Evolutionary conservation across 768 basidiomycete genomes (phyloP).

Genomic region (Chalciporus pseudorubinellus): DNA sequence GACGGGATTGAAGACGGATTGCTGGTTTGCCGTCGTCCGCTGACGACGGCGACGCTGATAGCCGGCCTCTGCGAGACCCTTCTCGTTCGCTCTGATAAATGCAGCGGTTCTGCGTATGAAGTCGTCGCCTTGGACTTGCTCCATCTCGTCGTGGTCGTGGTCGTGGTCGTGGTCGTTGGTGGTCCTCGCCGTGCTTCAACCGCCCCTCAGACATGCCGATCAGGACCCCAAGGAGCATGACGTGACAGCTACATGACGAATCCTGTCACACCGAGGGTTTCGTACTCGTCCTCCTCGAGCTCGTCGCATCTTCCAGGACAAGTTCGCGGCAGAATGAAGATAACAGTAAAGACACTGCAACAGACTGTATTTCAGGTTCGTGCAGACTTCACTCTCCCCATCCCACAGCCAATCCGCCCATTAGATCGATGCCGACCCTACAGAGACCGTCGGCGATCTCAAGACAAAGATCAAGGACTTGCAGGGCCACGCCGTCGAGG

Average conservation of each 20-base stretch:
- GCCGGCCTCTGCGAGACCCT: conserved; percentile 65
- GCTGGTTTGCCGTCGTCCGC: conserved; percentile 28
- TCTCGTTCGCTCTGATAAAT: conserved; percentile 73
- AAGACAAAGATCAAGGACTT: conserved; percentile 80
- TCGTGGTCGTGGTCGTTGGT: conserved; percentile 6
- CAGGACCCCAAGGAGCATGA: conserved; percentile 25
- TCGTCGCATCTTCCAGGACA: not conserved
- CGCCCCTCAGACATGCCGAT: conserved; percentile 23
- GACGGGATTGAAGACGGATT: conserved; percentile 57
- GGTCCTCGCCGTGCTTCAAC: conserved; percentile 7
- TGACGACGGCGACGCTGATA: conserved; percentile 48
- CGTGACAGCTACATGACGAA: conserved; percentile 18
- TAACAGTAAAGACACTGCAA: conserved; percentile 93
- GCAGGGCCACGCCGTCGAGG: conserved; percentile 70
- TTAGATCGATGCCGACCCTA: conserved; percentile 73
- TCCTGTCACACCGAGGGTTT: conserved; percentile 19
- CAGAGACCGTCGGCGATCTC: conserved; percentile 71
- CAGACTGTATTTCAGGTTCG: conserved; percentile 85
- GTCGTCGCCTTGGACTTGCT: conserved; percentile 66
- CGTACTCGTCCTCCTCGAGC: conserved; percentile 12
- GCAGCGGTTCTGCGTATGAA: conserved; percentile 68
- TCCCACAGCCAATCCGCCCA: not conserved
- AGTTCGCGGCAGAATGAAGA: conserved; percentile 61
- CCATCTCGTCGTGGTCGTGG: conserved; percentile 33
- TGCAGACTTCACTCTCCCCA: not conserved